Conservation (phyloP, 1,284 basidiomycete species). For the Vanrija sp. region DNA sequence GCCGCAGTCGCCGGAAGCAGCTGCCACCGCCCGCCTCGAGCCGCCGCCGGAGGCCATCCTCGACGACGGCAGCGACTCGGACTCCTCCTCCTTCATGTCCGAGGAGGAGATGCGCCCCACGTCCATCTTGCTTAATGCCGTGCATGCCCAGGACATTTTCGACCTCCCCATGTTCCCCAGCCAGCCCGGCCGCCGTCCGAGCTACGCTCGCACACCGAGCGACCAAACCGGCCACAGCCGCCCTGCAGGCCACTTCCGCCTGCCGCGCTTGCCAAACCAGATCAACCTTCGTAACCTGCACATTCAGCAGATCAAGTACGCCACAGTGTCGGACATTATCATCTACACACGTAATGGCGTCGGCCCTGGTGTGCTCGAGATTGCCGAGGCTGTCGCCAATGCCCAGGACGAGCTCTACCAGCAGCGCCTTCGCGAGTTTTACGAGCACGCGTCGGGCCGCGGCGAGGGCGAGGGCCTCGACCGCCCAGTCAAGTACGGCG, state of each 20-base stretch:
- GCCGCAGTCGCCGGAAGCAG: too few species aligned
- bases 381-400: constrained; percentile 51
- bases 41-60: constrained; percentile 1
- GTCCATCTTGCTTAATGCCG: constrained; percentile 44
- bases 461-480: constrained; percentile 34
- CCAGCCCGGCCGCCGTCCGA: constrained; percentile 11
- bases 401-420: constrained; percentile 46
- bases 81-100: constrained; percentile 11
- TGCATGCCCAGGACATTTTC: constrained; percentile 46
- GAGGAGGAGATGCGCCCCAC: constrained; percentile 32
- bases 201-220: constrained; percentile 5
- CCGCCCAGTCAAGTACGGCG: constrained; percentile 68
- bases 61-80: constrained; percentile 6
- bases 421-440: constrained; percentile 40
- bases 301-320: constrained; percentile 66
- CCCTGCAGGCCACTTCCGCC: constrained; percentile 29
- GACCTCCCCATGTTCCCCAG: constrained; percentile 33
- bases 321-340: constrained; percentile 82
- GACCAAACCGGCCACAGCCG: neutral
- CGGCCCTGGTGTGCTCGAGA: constrained; percentile 48
- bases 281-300: constrained; percentile 49
- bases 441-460: constrained; percentile 19
- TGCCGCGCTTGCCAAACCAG: constrained; percentile 39
- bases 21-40: too few species aligned
- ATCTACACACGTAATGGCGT: constrained; percentile 66